These are phyloP conservation scores for Marchantia paleacea DNA, from an alignment of 225 moss, liverwort and hornwort species.

Conservation along the genomic window DNA sequence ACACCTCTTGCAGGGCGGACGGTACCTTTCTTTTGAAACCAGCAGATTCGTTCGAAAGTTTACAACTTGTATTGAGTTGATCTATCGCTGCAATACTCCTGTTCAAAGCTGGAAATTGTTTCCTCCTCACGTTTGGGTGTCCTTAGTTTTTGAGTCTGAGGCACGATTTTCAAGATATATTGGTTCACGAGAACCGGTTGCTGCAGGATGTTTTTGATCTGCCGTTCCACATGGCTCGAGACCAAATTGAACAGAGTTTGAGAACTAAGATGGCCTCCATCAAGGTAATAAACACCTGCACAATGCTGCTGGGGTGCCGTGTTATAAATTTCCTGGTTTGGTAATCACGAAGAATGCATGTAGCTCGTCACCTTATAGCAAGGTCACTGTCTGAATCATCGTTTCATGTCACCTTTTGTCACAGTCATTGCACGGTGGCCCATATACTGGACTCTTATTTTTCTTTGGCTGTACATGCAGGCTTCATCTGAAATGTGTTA, in stretches of 20 bases:
- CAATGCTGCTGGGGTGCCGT: neutral
- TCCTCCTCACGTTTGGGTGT: too few relatives aligned
- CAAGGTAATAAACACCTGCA: constrained; percentile 44
- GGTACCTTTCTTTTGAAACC: constrained; percentile 38
- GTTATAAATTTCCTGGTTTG: neutral
- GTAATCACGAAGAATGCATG: neutral
- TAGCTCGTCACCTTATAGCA: neutral
- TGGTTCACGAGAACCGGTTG: neutral
- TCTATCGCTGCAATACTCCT: too few relatives aligned
- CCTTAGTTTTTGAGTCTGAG: neutral
- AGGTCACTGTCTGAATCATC: neutral
- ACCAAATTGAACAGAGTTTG: constrained; percentile 96
- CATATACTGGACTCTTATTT: neutral
- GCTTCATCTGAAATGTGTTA: neutral
- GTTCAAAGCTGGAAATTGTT: too few relatives aligned
- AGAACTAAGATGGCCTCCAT: constrained; percentile 94
- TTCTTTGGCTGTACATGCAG: neutral
- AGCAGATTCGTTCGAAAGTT: neutral
- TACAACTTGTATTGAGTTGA: too few relatives aligned
- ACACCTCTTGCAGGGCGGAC: constrained; percentile 73
- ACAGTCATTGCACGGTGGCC: neutral
- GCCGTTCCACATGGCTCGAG: constrained; percentile 93
- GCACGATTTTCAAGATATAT: neutral
- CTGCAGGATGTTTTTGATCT: constrained; percentile 93
- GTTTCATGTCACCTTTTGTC: neutral